Conservation (phyloP, 2,329 filamentous ascomycete species). For the Ophiostoma montium region DNA sequence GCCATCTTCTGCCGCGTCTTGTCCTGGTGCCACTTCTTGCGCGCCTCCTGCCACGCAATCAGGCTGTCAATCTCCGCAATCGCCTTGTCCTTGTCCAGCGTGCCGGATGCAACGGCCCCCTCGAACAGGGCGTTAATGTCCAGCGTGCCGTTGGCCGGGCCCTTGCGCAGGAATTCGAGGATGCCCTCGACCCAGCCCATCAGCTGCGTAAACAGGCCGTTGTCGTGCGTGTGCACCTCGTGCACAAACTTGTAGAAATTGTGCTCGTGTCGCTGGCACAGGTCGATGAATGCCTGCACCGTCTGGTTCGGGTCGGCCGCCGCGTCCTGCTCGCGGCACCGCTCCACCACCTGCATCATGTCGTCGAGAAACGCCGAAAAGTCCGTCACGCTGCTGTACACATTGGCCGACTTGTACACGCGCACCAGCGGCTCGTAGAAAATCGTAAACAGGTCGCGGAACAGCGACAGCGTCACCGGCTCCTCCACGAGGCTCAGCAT, state of each 20-base stretch:
- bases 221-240: conserved; percentile 92
- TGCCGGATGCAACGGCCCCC: conserved; percentile 53
- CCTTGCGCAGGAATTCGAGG: conserved; percentile 78
- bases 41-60: conserved; percentile 84
- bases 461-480: conserved; percentile 89
- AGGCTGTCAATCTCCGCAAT: conserved; percentile 71
- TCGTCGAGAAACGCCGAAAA: conserved; percentile 90
- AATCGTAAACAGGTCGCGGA: conserved; percentile 92
- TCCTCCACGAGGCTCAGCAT: conserved; percentile 94
- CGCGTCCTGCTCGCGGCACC: conserved; percentile 59
- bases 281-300: conserved; percentile 92
- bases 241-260: conserved; percentile 99
- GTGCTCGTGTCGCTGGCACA: conserved; percentile 86
- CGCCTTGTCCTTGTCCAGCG: conserved; percentile 57
- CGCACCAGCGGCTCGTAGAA: conserved; percentile 96
- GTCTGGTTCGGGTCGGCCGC: conserved; percentile 96
- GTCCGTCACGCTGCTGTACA: conserved; percentile 94
- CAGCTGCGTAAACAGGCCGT: conserved; percentile 86
- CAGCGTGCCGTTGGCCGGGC: conserved; percentile 70
- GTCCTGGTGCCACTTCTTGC: conserved; percentile 96
- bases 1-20: conserved; percentile 99
- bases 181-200: conserved; percentile 98
- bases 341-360: conserved; percentile 62
- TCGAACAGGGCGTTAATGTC: conserved; percentile 92
- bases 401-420: conserved; percentile 97